A percentile compares a stretch with the other conserved stretches of the same genome.
Evolutionary conservation across 257 asterid genomes (phyloP).

Genomic region (Galeopsis tetrahit): DNA sequence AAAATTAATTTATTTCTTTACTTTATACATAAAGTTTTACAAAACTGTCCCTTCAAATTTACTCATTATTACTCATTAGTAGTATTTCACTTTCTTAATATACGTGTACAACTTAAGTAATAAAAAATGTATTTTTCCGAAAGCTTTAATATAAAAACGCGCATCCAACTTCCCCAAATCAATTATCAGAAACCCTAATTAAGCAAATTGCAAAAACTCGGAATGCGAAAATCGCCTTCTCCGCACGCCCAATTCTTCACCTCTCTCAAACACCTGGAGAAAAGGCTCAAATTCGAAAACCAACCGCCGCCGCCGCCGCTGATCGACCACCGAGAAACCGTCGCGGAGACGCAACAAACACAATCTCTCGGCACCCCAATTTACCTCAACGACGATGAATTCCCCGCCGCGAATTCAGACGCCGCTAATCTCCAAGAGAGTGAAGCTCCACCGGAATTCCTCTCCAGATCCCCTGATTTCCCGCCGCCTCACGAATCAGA

Average conservation of each 20-base stretch:
- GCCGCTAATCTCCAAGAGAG: constrained; percentile 51
- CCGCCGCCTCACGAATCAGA: constrained; percentile 34
- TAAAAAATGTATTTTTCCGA: no score
- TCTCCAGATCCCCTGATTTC: constrained; percentile 47
- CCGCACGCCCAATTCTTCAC: constrained; percentile 56
- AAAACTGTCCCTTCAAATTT: no score
- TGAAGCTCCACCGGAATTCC: constrained; percentile 53
- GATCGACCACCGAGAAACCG: constrained; percentile 22
- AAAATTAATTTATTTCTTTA: no score
- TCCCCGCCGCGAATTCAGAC: constrained; percentile 32
- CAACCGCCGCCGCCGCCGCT: constrained; percentile 27
- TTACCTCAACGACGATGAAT: constrained; percentile 43
- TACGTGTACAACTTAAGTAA: no score
- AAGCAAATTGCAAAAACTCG: neutral
- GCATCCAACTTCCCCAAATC: constrained; percentile 20
- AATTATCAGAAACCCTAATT: constrained; percentile 32
- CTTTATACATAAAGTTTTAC: no score
- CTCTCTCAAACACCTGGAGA: constrained; percentile 61
- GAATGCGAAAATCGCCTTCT: constrained; percentile 36
- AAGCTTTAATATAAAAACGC: no score
- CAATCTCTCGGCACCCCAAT: constrained; percentile 56
- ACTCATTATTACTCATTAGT: no score
- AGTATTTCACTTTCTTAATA: no score
- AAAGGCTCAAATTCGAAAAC: constrained; percentile 59
- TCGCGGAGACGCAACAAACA: constrained; percentile 24